A percentile compares a stretch with the other conserved stretches of the same genome.
Conservation (phyloP, 345 rosid species). For the Erucastrum elatum region DNA sequence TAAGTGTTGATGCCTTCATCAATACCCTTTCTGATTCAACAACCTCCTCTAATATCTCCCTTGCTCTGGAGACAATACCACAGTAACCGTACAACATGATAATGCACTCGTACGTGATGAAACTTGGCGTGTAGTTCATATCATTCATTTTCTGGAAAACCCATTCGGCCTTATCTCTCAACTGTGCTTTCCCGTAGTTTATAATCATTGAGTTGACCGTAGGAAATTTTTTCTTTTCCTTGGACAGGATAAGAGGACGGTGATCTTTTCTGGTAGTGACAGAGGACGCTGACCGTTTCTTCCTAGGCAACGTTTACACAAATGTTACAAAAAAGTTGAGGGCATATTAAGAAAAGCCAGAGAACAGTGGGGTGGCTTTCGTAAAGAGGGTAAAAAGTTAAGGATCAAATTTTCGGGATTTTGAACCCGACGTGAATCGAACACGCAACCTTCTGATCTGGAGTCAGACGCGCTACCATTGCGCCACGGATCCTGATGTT, state of each 20-base stretch:
- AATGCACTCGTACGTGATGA: slow-evolving; percentile 75
- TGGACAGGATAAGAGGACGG: slow-evolving; percentile 43
- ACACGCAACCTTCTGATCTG: slow-evolving; percentile 99
- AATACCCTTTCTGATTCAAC: slow-evolving; percentile 54
- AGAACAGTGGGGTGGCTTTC: background rate
- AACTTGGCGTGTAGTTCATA: slow-evolving; percentile 56
- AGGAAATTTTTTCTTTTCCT: slow-evolving; percentile 77
- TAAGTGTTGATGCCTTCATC: slow-evolving; percentile 59
- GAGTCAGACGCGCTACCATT: slow-evolving; percentile 99
- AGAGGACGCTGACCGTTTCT: too few species aligned
- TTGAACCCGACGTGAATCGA: slow-evolving; percentile 97
- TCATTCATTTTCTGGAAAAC: slow-evolving; percentile 58
- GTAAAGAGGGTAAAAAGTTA: background rate
- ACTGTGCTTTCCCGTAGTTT: slow-evolving; percentile 82
- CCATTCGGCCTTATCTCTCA: slow-evolving; percentile 67
- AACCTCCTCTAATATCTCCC: slow-evolving; percentile 66
- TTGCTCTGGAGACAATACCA: slow-evolving; percentile 62
- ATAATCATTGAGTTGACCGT: slow-evolving; percentile 86
- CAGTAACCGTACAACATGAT: slow-evolving; percentile 79
- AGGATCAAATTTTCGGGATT: slow-evolving; percentile 24
- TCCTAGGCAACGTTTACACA: too few species aligned
- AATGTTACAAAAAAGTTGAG: too few species aligned
- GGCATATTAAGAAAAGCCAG: slow-evolving; percentile 47
- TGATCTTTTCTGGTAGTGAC: too few species aligned
- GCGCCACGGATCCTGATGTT: slow-evolving; percentile 86